Evolutionary conservation across 306 rosid genomes (phyloP).

Genomic region (Vachellia pachyceras): DNA sequence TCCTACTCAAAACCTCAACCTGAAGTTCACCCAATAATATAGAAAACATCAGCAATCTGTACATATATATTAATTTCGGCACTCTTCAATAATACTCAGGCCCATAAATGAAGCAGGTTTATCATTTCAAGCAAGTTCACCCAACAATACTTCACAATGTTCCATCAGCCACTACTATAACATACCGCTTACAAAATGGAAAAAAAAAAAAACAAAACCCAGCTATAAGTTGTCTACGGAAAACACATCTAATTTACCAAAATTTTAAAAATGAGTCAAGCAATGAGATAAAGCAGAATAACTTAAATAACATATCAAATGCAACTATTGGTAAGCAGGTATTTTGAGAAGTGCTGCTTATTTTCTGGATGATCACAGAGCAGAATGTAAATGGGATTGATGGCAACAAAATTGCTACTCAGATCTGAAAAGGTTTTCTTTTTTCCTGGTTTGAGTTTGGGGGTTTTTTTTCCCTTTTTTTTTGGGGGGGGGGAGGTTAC

Average conservation of each 20-base stretch:
- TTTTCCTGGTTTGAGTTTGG: too few species aligned
- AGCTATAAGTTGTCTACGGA: neutral
- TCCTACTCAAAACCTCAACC: constrained; percentile 86
- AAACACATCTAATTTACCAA: neutral
- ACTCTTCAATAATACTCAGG: constrained; percentile 5
- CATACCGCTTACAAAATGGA: too few species aligned
- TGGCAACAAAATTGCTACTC: neutral
- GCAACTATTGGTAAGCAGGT: neutral
- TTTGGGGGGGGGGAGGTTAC: too few species aligned
- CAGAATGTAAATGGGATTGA: neutral
- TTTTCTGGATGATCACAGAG: neutral
- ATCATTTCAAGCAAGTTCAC: too few species aligned
- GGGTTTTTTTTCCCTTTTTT: too few species aligned
- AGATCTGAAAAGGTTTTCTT: too few species aligned
- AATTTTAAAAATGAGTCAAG: neutral
- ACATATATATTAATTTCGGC: neutral
- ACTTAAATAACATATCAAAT: neutral
- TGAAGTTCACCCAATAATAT: constrained; percentile 54
- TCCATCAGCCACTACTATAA: neutral
- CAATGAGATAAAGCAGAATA: neutral
- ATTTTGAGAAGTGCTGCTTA: neutral
- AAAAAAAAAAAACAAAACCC: too few species aligned
- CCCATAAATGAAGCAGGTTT: neutral
- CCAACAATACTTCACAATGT: too few species aligned
- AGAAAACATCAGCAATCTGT: constrained; percentile 16